Base-by-base conservation (phyloP, 2,329 filamentous ascomycete species). In the Colletotrichum scovillei region DNA sequence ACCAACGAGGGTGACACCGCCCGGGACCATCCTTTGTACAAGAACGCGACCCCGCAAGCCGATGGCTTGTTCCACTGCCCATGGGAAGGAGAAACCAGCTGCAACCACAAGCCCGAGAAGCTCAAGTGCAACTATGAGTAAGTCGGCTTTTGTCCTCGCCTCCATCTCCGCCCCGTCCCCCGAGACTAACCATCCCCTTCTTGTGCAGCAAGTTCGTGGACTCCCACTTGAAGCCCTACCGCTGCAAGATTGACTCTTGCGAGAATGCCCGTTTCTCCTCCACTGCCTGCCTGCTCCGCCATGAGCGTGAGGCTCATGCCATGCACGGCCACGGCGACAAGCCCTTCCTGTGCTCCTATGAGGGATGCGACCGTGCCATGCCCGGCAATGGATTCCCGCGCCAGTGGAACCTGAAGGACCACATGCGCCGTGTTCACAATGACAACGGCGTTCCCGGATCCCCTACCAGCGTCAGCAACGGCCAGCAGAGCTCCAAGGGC, bases 91-190 rank as follows among this genome's bases (percentile, higher is more conserved):
- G 88, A 92, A 74, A 71, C 85, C 38, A 87, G 82, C 80, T 98
- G 96, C 90, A 93, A 90, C 83, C 96, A 98, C 91, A 94, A 94
- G 85, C 91, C 95, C 53, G 97, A 97, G 80, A 97, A 97, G 87
- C 93, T 98, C 78, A 98, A 98, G 90, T 98, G 96, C 92, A 97
- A 98, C 86, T 98, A 98, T 82, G 95, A 98, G 95, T 97, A 92
- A 90, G 94, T 86, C 28, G 26, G 26, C 56, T 22, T 42, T 52
- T 24, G 56, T 66, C 49, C 30, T 32, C 32, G 26, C 49, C 26
- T 63, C 38, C 5, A 69, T 49, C 24, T 63, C 38, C 2, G 4
- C 14, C 19, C 46, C 19, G 63, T 19, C 24, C 57, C 22, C 52
- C 46, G 22, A 14, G 67, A 77, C 80, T 82, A 74, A 80, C 76